A percentile compares a stretch with the other conserved stretches of the same genome.
phyloP scores from a whole-genome alignment of 2,329 filamentous ascomycete genomes.

The Pestalotiopsis sp. region DNA sequence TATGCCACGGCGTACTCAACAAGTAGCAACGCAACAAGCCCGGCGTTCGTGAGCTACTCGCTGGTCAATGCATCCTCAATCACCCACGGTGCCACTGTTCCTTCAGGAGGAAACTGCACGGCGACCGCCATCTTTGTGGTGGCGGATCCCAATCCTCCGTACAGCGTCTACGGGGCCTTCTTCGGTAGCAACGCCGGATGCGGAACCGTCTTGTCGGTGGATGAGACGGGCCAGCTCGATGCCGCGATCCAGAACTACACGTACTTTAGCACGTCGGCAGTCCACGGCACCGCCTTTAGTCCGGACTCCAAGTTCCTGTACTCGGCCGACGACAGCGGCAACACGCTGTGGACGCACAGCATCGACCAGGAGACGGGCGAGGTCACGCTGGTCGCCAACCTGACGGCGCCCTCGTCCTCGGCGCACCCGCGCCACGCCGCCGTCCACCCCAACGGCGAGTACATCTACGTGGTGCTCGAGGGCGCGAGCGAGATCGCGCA shows the following conservation, averaged over 20 bases:
- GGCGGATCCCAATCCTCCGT: conserved; percentile 4
- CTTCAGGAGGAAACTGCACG: conserved; percentile 11
- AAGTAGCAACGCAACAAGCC: background rate
- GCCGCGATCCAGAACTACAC: conserved; percentile 45
- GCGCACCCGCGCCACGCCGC: conserved; percentile 29
- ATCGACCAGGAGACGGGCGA: conserved; percentile 21
- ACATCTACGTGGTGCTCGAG: conserved; percentile 28
- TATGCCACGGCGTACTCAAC: conserved; percentile 9
- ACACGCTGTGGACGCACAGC: conserved; percentile 39
- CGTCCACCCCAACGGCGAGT: conserved; percentile 24
- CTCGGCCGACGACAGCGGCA: conserved; percentile 48
- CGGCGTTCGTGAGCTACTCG: conserved; percentile 13
- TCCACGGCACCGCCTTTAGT: conserved; percentile 51
- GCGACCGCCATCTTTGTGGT: conserved; percentile 13
- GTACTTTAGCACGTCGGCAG: conserved; percentile 42
- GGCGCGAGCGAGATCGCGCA: conserved; percentile 25
- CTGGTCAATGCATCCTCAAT: conserved; percentile 1
- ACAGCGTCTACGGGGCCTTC: conserved; percentile 8
- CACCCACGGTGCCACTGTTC: conserved; percentile 9
- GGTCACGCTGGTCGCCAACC: conserved; percentile 13
- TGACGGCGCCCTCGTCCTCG: conserved; percentile 18
- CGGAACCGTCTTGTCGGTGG: conserved; percentile 10
- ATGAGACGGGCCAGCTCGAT: conserved; percentile 16
- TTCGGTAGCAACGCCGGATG: conserved; percentile 11
- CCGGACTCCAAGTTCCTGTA: conserved; percentile 44